Conservation (phyloP, 1,284 basidiomycete species). For the Apiotrichum akiyoshidainum region DNA sequence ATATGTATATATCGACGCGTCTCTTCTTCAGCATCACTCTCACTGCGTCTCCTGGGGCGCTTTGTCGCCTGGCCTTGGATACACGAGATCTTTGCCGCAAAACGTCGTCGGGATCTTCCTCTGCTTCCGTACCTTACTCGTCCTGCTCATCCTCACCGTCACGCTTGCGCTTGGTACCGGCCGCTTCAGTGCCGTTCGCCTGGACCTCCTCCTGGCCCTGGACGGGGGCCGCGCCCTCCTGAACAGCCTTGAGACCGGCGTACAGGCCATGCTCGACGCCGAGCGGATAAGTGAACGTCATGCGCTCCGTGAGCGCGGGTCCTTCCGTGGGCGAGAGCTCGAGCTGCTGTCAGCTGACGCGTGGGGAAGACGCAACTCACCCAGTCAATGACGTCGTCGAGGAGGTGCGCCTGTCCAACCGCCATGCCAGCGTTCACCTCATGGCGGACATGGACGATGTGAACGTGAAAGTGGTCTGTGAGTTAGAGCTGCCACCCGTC, state of each 20-base stretch:
- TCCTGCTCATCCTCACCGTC: not conserved
- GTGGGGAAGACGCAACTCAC: conserved; percentile 51
- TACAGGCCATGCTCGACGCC: conserved; percentile 76
- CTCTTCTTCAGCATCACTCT: too few species aligned
- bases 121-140: too few species aligned
- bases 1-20: too few species aligned
- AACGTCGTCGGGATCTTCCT: too few species aligned
- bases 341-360: conserved; percentile 54
- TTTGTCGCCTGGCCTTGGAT: too few species aligned
- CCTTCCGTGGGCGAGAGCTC: conserved; percentile 54
- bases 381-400: conserved; percentile 84
- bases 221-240: not conserved
- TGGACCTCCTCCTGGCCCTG: not conserved
- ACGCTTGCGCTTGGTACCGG: not conserved
- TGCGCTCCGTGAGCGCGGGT: conserved; percentile 59
- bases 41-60: too few species aligned
- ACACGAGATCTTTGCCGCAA: too few species aligned
- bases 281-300: conserved; percentile 78
- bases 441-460: conserved; percentile 77
- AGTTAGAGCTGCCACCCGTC: too few species aligned
- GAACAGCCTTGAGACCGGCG: not conserved
- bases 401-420: conserved; percentile 86
- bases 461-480: conserved; percentile 90
- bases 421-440: conserved; percentile 66
- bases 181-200: not conserved